A percentile compares a stretch with the other conserved stretches of the same genome.
phyloP scores from a whole-genome alignment of 768 basidiomycete species.

The Tricholoma terreum region DNA sequence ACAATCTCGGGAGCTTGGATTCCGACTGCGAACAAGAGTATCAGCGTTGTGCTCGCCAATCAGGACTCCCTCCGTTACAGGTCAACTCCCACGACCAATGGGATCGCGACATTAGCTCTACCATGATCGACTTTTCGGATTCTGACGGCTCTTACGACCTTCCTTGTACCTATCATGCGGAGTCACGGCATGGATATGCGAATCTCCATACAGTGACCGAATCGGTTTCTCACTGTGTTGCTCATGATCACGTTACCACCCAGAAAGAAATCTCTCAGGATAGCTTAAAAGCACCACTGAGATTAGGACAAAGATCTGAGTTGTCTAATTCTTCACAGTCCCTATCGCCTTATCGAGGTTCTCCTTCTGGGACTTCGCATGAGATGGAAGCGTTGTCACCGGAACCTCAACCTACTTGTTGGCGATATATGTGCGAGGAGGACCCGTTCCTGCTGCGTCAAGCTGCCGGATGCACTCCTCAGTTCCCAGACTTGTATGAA shows the following conservation, averaged over 20 bases:
- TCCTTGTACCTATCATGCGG: neutral
- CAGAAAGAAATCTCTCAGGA: neutral
- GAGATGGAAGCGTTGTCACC: neutral
- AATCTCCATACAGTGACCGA: neutral
- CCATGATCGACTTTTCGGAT: slow-evolving; percentile 12
- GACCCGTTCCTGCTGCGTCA: neutral
- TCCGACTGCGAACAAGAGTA: neutral
- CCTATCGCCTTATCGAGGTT: slow-evolving; percentile 1
- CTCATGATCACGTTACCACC: slow-evolving; percentile 11
- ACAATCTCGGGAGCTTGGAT: slow-evolving; percentile 7
- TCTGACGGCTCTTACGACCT: slow-evolving; percentile 2
- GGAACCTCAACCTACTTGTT: neutral
- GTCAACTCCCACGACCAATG: neutral
- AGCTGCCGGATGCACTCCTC: neutral
- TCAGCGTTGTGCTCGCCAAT: neutral
- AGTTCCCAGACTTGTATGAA: neutral
- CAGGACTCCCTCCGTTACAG: neutral
- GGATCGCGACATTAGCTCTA: slow-evolving; percentile 1
- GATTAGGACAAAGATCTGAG: slow-evolving; percentile 4
- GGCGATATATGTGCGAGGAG: neutral
- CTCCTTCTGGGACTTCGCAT: slow-evolving; percentile 1
- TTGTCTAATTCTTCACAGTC: slow-evolving; percentile 2
- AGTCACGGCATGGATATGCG: slow-evolving; percentile 1
- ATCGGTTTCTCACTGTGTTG: neutral
- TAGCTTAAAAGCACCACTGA: neutral